Evolutionary conservation across 2,329 filamentous ascomycete genomes (phyloP).

Genomic region (Phyllosticta capitalensis): DNA sequence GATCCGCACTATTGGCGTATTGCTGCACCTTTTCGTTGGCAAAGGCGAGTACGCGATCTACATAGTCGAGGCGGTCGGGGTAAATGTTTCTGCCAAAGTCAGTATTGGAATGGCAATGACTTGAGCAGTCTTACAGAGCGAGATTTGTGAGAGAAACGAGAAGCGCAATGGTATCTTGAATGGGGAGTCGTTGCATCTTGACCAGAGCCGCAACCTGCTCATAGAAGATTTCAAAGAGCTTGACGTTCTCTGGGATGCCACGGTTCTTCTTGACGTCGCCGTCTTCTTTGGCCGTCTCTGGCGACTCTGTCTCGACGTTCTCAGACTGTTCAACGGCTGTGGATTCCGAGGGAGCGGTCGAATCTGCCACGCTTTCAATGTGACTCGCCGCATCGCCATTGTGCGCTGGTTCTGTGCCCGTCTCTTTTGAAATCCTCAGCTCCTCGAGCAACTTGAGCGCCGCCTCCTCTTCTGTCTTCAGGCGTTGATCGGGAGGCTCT

Average conservation of each 20-base stretch:
- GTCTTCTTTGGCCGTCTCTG: slow-evolving; percentile 27
- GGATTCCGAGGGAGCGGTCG: slow-evolving; percentile 18
- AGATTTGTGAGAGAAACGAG: slow-evolving; percentile 91
- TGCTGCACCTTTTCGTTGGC: slow-evolving; percentile 79
- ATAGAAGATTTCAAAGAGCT: slow-evolving; percentile 95
- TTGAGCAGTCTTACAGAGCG: slow-evolving; percentile 50
- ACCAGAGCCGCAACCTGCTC: slow-evolving; percentile 90
- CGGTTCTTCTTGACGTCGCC: slow-evolving; percentile 37
- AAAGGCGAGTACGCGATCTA: slow-evolving; percentile 87
- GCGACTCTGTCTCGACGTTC: slow-evolving; percentile 18
- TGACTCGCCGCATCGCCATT: slow-evolving; percentile 13
- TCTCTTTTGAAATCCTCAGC: slow-evolving; percentile 58
- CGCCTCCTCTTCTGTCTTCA: slow-evolving; percentile 76
- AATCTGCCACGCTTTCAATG: slow-evolving; percentile 20
- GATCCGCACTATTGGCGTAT: slow-evolving; percentile 87
- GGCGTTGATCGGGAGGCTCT: slow-evolving; percentile 59
- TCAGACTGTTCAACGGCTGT: slow-evolving; percentile 24
- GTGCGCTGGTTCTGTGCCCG: slow-evolving; percentile 16
- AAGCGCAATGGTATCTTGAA: slow-evolving; percentile 89
- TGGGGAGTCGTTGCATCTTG: slow-evolving; percentile 78
- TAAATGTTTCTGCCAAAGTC: slow-evolving; percentile 63
- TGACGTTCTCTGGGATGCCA: slow-evolving; percentile 65
- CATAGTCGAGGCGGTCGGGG: slow-evolving; percentile 82
- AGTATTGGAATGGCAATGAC: slow-evolving; percentile 14
- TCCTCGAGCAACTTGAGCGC: slow-evolving; percentile 69